Evolutionary conservation across 176 grass and related monocot species (phyloP), one percentile per base, ranked within the genome.

Genomic region (Carex littledalei): DNA sequence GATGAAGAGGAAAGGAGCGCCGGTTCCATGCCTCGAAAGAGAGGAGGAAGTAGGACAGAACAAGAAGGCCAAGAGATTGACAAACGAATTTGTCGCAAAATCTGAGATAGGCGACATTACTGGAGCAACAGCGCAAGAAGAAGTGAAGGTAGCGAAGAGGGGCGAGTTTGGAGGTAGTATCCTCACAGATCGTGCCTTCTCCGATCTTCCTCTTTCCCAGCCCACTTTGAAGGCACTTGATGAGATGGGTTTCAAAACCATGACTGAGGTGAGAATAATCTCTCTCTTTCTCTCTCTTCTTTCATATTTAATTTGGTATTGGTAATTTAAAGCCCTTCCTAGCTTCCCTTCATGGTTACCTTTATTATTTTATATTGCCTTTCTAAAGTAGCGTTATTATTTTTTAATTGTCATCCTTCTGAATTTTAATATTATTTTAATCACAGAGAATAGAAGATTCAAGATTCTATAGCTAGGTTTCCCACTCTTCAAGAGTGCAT

Each of bases 221-320:
- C 84, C 32, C 11, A 89, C 39, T 41, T 41, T 41, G 39, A 86
- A 83, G 59, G 69, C 88, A 21, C 85, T 89, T 56, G 47, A 86
- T 0, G 88, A 89, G 79, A 89, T 84, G 84, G 84, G 88, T 6
- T 89, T 89, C n/a, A 78, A 73, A 14, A 86, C 85, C 68, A 89
- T 89, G 88, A 89, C 88, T 54, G 66, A 89, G 88, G 88, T 89
- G 13, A 47, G 8, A 47, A 3, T 21, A 61, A 8, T 61, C 1
- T 8, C 21, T 29, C 10, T 5, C 63, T 8, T 11, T 20, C 69
- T 18, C 63, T n/a, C 34, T 35, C 34, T 9, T 37, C 45, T 53
- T 6, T 81, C 5, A 17, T 10, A 37, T 39, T 39, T 49, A 35
- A 3, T 65, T 65, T 29, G 21, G 20, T 52, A 24, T 53, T 8